Evolutionary conservation across 208 protist genomes (phyloP), one percentile per base, ranked within the genome.

Genomic region (Zelonia costaricensis): DNA sequence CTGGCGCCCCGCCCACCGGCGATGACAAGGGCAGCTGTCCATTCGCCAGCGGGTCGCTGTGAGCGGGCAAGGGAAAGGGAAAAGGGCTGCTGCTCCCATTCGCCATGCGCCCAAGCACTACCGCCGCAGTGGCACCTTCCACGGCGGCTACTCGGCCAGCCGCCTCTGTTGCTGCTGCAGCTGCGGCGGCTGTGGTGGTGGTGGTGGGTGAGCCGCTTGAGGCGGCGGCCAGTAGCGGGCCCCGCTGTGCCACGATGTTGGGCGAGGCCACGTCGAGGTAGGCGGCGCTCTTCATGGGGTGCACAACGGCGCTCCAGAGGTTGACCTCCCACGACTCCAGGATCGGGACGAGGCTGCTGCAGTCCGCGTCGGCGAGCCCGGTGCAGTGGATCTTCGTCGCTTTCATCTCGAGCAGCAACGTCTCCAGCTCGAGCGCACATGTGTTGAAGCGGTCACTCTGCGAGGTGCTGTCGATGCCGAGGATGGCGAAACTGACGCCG

Each of bases 301-400:
- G 51, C 16, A 78, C 53, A 20, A 87, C 69, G 58, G 74, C 74
- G 49, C 66, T 46, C 76, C 76, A 84, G 40, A 87, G 45, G 38
- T 69, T 78, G 10, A 27, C 49, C 53, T 62, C 42, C 73, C 77
- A 87, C 15, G 69, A 61, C 53, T 72, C 15, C 1, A 87, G 43
- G n/a, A 87, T 62, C 1, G 55, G 33, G 13, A 46, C 35, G 13
- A 84, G 31, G 13, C 52, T 74, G 18, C 44, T 27, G 57, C 38
- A 31, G 53, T 71, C 69, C 38, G 72, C 27, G 45, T 87, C 77
- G 13, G 63, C 77, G 33, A 87, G 51, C 4, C 64, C 76, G 28
- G 80, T 87, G 69, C 45, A 69, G 51, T 84, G 69, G 22, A 83
- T 76, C 62, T 87, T 83, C 25, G 28, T 68, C 6, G 76, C 80